These are phyloP conservation scores for Fraxinus sp. DNA, from an alignment of 305 asterid species.

Conservation along the genomic window DNA sequence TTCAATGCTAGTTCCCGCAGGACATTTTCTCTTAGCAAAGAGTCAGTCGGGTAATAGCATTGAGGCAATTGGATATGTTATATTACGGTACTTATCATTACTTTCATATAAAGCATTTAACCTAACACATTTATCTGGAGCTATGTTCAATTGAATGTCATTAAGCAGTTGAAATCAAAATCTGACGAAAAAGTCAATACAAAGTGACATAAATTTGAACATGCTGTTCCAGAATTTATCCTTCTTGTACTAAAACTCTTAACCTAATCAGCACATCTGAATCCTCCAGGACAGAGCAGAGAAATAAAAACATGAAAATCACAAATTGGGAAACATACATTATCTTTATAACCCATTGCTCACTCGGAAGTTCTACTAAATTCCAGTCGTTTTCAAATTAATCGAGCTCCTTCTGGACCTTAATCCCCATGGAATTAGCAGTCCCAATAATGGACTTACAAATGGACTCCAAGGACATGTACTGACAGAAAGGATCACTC, in stretches of 20 bases:
- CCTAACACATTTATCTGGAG: not conserved
- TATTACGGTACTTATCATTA: not conserved
- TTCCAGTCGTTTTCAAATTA: constrained; percentile 15
- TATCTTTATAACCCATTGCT: not conserved
- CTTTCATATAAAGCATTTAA: not conserved
- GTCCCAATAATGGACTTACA: constrained; percentile 77
- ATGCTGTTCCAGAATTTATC: not conserved
- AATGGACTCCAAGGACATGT: constrained; percentile 79
- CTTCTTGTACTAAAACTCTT: not conserved
- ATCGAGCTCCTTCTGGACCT: constrained; percentile 73
- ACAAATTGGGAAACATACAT: not conserved
- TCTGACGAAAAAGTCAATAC: not conserved
- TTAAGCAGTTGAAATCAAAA: not conserved
- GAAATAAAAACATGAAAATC: not conserved
- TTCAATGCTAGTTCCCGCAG: not conserved
- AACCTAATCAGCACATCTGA: not conserved
- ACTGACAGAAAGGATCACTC: constrained; percentile 80
- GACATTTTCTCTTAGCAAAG: not conserved
- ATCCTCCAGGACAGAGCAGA: not conserved
- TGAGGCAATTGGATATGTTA: not conserved
- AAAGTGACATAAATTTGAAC: not conserved
- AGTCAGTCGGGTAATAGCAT: not conserved
- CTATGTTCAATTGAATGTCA: not conserved
- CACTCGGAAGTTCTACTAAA: not conserved
- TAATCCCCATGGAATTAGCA: constrained; percentile 75